Conservation (phyloP, 371 early-diverging fungal genomes). For the Actinomucor elegans region DNA sequence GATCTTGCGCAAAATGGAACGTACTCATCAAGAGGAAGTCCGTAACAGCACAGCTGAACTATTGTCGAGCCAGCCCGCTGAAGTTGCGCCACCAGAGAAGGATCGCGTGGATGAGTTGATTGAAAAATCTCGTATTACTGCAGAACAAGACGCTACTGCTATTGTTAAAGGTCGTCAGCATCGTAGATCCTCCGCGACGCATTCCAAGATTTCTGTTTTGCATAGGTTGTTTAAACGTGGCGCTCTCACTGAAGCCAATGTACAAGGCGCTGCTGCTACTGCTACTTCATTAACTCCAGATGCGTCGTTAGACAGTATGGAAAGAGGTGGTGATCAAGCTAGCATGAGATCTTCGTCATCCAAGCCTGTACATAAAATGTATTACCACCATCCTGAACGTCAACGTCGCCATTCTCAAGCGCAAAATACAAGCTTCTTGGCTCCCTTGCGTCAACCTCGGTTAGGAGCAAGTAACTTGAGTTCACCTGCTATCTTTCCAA, state of each 20-base stretch:
- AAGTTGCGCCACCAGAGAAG: too few species aligned
- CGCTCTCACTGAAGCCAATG: neutral
- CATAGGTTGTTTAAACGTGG: slow-evolving; percentile 6
- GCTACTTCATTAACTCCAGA: neutral
- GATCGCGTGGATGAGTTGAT: neutral
- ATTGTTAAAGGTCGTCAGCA: slow-evolving; percentile 13
- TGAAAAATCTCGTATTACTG: slow-evolving; percentile 6
- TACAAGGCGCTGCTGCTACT: neutral
- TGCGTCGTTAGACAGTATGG: slow-evolving; percentile 1
- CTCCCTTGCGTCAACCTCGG: neutral
- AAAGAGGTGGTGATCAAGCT: neutral
- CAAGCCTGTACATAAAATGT: slow-evolving; percentile 5
- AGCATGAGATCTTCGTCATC: slow-evolving; percentile 2
- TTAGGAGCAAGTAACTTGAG: neutral
- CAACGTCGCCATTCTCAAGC: slow-evolving; percentile 4
- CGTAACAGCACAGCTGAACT: too few species aligned
- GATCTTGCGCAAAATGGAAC: slow-evolving; percentile 29
- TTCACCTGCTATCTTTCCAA: slow-evolving; percentile 3
- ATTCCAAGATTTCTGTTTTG: neutral
- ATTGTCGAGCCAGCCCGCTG: too few species aligned
- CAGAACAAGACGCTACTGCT: slow-evolving; percentile 8
- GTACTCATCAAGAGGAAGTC: slow-evolving; percentile 3
- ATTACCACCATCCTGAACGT: slow-evolving; percentile 24
- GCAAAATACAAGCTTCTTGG: neutral
- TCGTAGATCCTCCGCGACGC: too few species aligned